These are phyloP conservation scores for Carallia brachiata DNA, from an alignment of 345 rosid genomes.

Conservation along the genomic window DNA sequence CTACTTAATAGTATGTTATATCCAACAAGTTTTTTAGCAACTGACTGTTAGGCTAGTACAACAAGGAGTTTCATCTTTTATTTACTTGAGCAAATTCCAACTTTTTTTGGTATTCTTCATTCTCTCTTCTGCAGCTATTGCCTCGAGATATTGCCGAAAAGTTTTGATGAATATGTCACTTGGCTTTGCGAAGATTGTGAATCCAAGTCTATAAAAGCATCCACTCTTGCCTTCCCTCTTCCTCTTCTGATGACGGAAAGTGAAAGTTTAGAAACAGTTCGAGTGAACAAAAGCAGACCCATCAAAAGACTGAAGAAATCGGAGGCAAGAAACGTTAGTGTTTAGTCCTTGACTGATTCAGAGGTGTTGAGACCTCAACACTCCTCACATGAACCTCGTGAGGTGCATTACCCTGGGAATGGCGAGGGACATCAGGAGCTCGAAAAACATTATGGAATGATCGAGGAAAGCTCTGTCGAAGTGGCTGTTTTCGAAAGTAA, in stretches of 20 bases:
- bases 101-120: conserved; percentile 7
- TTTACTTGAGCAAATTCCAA: background rate
- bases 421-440: conserved; percentile 5
- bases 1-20: no score
- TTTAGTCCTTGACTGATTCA: conserved; percentile 2
- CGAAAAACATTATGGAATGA: conserved; percentile 6
- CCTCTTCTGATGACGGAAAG: conserved; percentile 1
- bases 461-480: background rate
- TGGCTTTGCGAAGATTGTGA: conserved; percentile 69
- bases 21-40: no score
- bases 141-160: conserved; percentile 40
- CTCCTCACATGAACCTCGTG: conserved; percentile 1
- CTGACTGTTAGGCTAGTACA: no score
- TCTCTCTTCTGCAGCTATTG: conserved; percentile 45
- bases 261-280: conserved; percentile 3
- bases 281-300: conserved; percentile 8
- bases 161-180: conserved; percentile 39
- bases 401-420: conserved; percentile 4
- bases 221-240: conserved; percentile 4
- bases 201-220: conserved; percentile 14
- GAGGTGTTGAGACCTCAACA: background rate
- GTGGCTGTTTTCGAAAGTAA: conserved; percentile 6
- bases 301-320: background rate
- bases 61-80: background rate
- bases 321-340: background rate